Base-by-base conservation (phyloP, 495 filamentous ascomycete genomes). In the Aspergillus saccharolyticus region DNA sequence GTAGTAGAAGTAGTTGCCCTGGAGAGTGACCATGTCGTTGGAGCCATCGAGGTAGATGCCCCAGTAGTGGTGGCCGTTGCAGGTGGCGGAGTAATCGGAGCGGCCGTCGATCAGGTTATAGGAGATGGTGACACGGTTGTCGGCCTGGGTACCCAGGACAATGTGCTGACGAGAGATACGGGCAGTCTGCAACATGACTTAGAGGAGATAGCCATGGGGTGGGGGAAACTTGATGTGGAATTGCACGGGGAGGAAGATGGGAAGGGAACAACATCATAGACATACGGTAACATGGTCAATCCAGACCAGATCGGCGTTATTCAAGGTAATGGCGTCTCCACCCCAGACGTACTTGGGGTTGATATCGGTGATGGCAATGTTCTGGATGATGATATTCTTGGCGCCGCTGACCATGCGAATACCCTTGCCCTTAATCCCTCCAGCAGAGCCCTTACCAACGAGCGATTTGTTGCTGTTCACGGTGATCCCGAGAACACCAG, bases 1-100 rank as follows among this genome's bases (percentile, higher is more conserved):
- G 54, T 73, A 64, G 68, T 76, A 75, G 66, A 78, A 71, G 68
- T 78, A 75, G 70, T 77, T 77, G n/a, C 44, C 71, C 66, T 69
- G 70, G 56, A 79, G 28, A 54, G 76, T 78, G 54, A 77, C 65
- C 46, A 66, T 62, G 58, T 79, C 76, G 50, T 61, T 72, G 28
- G 64, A 61, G 2, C 74, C 76, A 33, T 66, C 63, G 1, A 79
- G 60, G 58, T 74, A 72, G 46, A 77, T 60, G 9, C 62, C 70
- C 76, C 76, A 79, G 69, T 79, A 79, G 63, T 70, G 68, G 57
- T 78, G 67, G 18, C 67, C 66, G 52, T 79, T 63, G 59, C 75
- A 78, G 53, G 71, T 75, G 16, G 74, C 72, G 12, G 72, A 76
- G 53, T 68, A 76, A 24, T 63, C 48, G 39, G 69, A 70, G 5